Evolutionary conservation across 371 early-diverging fungal genomes (phyloP), one percentile per base, ranked within the genome.

Genomic region (Mortierella sp.): DNA sequence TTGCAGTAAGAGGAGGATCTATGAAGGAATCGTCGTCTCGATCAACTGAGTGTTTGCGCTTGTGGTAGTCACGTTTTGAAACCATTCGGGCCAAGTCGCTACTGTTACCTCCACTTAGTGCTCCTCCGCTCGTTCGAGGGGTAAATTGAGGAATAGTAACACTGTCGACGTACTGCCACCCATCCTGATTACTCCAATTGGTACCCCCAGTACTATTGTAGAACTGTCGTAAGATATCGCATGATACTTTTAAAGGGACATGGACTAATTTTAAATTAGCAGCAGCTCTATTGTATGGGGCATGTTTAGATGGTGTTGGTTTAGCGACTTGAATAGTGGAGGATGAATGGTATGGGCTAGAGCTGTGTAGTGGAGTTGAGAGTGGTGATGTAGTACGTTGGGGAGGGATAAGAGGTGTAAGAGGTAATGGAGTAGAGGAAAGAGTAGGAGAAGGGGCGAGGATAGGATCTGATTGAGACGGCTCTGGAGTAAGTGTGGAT

Each of bases 161-260:
- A 32, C 68, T 77, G 15, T 77, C 68, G 4, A 68, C 72, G 43
- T 63, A 73, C 34, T 78, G 69, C 78, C 73, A 78, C 58, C 78
- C 73, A 31, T 78, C 73, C 26, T 72, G 69, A 29, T 66, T 72
- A 42, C 63, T 78, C 70, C 78, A 78, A 13, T 65, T 23, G 13
- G 32, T 34, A 3, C 73, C 78, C 8, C 72, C 64, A 0, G 79
- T 73, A 49, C 47, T 59, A 47, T 72, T 72, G 29, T 73, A 78
- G 26, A 78, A 60, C 59, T 43, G 53, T 26, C 74, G 69, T 31
- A 73, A 61, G 40, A 78, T 78, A 8, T 73, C 66, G 28, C 70
- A 78, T 3, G 79, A 72, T 13, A 37, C 47, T 40, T 69, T 69
- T 6, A 73, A 47, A 0, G 74, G 79, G 19, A 73, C 64, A 35